A percentile compares a stretch with the other conserved stretches of the same genome.
phyloP scores from a whole-genome alignment of 2,329 filamentous ascomycete genomes.

The Nakataea oryzae region DNA sequence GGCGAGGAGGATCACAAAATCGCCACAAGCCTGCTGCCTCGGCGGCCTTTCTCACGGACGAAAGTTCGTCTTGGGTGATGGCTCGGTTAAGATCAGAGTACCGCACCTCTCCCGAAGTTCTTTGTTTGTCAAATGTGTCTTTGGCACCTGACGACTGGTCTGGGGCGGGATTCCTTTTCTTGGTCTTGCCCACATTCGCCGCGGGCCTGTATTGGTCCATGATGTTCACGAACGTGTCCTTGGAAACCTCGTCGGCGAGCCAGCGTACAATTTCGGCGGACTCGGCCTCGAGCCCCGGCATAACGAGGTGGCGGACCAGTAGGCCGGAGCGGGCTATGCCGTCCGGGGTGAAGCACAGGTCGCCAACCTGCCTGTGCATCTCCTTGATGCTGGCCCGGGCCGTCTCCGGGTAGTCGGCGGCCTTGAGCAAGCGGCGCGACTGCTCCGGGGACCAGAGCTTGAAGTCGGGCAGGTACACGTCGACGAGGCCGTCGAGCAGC shows the following conservation, averaged over 20 bases:
- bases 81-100: constrained; percentile 74
- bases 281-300: constrained; percentile 71
- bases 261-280: constrained; percentile 65
- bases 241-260: constrained; percentile 61
- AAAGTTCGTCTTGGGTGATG: constrained; percentile 54
- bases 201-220: constrained; percentile 84
- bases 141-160: constrained; percentile 4
- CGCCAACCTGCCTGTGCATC: constrained; percentile 75
- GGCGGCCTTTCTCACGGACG: constrained; percentile 55
- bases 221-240: constrained; percentile 70
- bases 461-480: constrained; percentile 84
- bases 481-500: constrained; percentile 67
- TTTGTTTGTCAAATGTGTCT: constrained; percentile 17
- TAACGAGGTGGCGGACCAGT: constrained; percentile 69
- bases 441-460: constrained; percentile 65
- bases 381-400: constrained; percentile 68
- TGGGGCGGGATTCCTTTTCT: constrained; percentile 14
- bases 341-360: constrained; percentile 71
- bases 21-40: constrained; percentile 66
- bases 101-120: constrained; percentile 35
- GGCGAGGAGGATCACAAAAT: constrained; percentile 55
- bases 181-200: constrained; percentile 69
- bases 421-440: constrained; percentile 64
- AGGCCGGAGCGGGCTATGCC: constrained; percentile 72
- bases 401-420: constrained; percentile 61